phyloP scores from a whole-genome alignment of 176 grass and related monocot species.

The Lolium rigidum region DNA sequence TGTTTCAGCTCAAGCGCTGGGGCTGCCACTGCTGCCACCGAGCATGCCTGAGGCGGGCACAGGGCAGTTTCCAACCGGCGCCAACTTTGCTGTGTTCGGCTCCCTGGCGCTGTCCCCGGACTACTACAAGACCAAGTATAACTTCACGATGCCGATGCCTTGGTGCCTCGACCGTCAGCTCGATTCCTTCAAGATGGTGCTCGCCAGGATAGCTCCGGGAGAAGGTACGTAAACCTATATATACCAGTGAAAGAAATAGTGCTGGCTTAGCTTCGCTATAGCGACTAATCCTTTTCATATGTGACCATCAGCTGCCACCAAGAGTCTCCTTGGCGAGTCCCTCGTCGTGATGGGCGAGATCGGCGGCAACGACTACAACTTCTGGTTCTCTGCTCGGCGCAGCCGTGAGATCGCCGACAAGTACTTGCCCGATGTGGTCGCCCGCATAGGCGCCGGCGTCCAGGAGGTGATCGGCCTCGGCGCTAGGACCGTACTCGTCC shows the following conservation, averaged over 20 bases:
- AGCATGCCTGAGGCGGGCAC: slow-evolving; percentile 38
- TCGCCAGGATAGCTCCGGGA: slow-evolving; percentile 41
- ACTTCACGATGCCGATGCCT: neutral
- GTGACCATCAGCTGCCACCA: slow-evolving; percentile 11
- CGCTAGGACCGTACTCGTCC: slow-evolving; percentile 8
- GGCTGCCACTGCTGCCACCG: slow-evolving; percentile 48
- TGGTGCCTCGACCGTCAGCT: slow-evolving; percentile 28
- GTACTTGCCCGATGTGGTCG: neutral
- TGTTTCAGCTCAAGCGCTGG: slow-evolving; percentile 57
- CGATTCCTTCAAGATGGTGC: slow-evolving; percentile 38
- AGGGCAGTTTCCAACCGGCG: slow-evolving; percentile 32
- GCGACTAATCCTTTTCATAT: neutral
- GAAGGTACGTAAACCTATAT: slow-evolving; percentile 2
- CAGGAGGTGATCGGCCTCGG: slow-evolving; percentile 60
- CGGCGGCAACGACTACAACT: slow-evolving; percentile 76
- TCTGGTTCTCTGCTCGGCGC: slow-evolving; percentile 15
- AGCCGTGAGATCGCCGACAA: neutral
- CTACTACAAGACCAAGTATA: slow-evolving; percentile 40
- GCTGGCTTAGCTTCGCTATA: too few species aligned
- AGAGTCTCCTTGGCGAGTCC: slow-evolving; percentile 44
- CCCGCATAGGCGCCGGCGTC: neutral
- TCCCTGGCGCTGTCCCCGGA: slow-evolving; percentile 39
- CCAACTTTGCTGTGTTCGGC: slow-evolving; percentile 58
- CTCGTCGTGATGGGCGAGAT: slow-evolving; percentile 64
- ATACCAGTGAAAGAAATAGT: too few species aligned